phyloP scores from a whole-genome alignment of 176 grass and related monocot genomes.

The Juncus inflexus region DNA sequence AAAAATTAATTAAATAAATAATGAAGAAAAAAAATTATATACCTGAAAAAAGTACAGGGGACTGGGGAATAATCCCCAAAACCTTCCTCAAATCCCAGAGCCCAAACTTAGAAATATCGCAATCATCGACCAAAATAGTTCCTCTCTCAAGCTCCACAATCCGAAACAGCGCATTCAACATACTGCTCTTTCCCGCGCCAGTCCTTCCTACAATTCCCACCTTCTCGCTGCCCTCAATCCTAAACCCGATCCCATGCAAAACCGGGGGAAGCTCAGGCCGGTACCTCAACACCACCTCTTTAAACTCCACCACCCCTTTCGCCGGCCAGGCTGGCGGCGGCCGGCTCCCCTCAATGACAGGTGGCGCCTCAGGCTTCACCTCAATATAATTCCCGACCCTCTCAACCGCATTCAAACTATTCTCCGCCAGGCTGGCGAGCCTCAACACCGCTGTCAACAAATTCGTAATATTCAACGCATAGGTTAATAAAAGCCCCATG shows the following conservation, averaged over 20 bases:
- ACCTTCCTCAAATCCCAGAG: conserved; percentile 96
- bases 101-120: conserved; percentile 77
- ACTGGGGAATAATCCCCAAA: conserved; percentile 96
- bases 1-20: too few relatives aligned
- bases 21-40: conserved; percentile 22
- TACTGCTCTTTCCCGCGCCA: conserved; percentile 97
- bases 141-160: conserved; percentile 89
- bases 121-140: conserved; percentile 73
- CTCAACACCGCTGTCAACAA: conserved; percentile 79
- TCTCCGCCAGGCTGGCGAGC: conserved; percentile 98
- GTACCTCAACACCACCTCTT: conserved; percentile 90
- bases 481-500: conserved; percentile 95
- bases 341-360: conserved; percentile 73
- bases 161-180: conserved; percentile 95
- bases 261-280: conserved; percentile 92
- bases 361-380: conserved; percentile 85
- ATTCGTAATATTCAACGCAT: conserved; percentile 91
- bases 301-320: conserved; percentile 70
- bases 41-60: conserved; percentile 98
- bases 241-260: conserved; percentile 94
- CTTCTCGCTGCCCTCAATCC: conserved; percentile 91
- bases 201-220: conserved; percentile 94
- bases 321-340: conserved; percentile 94
- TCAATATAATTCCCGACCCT: conserved; percentile 88
- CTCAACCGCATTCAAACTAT: conserved; percentile 99